Evolutionary conservation across 306 rosid genomes (phyloP), one percentile per base, ranked within the genome.

Genomic region (Glycine latifolia): DNA sequence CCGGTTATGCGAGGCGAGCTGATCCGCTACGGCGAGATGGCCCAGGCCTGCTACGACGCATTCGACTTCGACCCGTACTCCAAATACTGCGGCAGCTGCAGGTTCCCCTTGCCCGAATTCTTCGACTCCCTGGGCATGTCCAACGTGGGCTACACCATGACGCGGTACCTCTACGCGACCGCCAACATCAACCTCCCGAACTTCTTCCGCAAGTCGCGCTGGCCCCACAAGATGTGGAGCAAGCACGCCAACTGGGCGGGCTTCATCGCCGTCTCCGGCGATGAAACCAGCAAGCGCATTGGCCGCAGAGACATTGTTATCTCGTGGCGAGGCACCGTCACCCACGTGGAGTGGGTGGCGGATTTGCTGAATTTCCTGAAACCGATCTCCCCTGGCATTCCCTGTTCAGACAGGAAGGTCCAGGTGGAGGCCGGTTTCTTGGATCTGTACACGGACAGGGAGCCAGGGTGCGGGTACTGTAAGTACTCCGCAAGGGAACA

Each of bases 301-400:
- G 98, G 95, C 9, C 88, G 95, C 8, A 84, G 98, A 1, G 98
- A 94, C 82, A 88, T 94, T 14, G 62, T 77, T 3, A 44, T 94
- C 0, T 88, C 93, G 1, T 94, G 98, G 98, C 60, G 98, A n/a
- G 98, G 98, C 9, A 94, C 97, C 0, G 97, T 94, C 35, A 92
- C 97, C 0, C 73, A 89, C 10, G 80, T 94, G 0, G 98, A 94
- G 68, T 92, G 97, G 97, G 90, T 94, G 35, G 86, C 91, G 0
- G 94, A 94, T 59, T 71, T 94, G 3, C 83, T 85, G 90, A 93
- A 92, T 75, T 91, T 55, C 49, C 89, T 92, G 0, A 85, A 63
- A 50, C 95, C 97, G 0, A 12, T 91, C 0, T 81, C 91, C 1
- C 3, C 72, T 0, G 76, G 76, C 31, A 88, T 92, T 12, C 91